Conservation (phyloP, 345 rosid species). For the Balakata baccata region DNA sequence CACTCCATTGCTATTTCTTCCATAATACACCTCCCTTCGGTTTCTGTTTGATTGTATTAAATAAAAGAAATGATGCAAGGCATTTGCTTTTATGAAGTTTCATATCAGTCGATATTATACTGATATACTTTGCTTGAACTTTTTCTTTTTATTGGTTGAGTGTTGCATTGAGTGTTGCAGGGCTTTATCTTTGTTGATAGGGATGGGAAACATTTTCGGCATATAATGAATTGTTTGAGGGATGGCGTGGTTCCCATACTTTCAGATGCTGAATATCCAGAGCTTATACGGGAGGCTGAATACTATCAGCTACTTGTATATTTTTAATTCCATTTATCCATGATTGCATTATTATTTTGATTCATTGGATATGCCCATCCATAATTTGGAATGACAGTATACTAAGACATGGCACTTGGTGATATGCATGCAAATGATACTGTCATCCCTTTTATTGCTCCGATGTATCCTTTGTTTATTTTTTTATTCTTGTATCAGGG, state of each 20-base stretch:
- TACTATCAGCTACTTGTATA: slow-evolving; percentile 85
- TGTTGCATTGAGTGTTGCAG: slow-evolving; percentile 47
- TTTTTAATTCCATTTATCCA: not conserved
- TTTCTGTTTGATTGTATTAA: not conserved
- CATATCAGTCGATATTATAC: not conserved
- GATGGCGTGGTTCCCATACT: slow-evolving; percentile 75
- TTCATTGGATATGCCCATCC: not conserved
- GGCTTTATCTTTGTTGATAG: slow-evolving; percentile 84
- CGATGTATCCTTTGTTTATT: not conserved
- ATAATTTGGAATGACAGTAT: not conserved
- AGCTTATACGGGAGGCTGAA: slow-evolving; percentile 81
- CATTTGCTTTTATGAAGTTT: slow-evolving; percentile 4
- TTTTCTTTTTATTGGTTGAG: slow-evolving; percentile 10
- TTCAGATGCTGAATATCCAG: slow-evolving; percentile 54
- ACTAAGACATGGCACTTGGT: not conserved
- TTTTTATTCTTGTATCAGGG: slow-evolving; percentile 44
- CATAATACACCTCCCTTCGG: not conserved
- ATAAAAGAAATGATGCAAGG: not conserved
- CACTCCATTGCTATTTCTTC: not conserved
- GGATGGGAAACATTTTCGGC: slow-evolving; percentile 83
- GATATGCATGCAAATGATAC: not conserved
- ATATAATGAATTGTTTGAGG: slow-evolving; percentile 87
- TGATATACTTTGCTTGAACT: slow-evolving; percentile 7
- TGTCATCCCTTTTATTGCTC: not conserved
- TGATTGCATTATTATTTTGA: not conserved